Base-by-base conservation (phyloP, 139 green algal species). In the Micractinium conductrix region DNA sequence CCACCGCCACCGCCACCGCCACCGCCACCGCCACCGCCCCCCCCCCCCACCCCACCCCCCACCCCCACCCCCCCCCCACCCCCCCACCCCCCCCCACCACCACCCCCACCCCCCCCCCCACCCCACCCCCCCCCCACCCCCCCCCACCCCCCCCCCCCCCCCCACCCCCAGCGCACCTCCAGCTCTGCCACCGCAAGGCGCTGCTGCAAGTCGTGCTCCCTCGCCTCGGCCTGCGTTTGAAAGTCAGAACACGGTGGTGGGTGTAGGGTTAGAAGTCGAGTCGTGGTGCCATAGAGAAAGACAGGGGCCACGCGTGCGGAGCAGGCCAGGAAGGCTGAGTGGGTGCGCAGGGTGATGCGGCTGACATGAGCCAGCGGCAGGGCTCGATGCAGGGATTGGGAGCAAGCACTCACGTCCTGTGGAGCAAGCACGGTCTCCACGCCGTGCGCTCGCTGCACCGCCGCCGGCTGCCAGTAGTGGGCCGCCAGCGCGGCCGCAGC, bases 401-500 rank as follows among this genome's bases (percentile, higher is more conserved):
- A 19, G 14, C 38, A 58, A 19, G 21, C 33, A 24, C 76, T 82
- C 55, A 82, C 76, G 22, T 82, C 58, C 30, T 55, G 38, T 0
- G 76, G 58, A 24, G n/a, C 8, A 38, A 73, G 76, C 5, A 42
- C 55, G 5, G 58, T 71, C 19, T 40, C 55, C 76, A 82, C 26
- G 9, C 76, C 74, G 30, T 82, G 76, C 21, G 76, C 76, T 17
- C 26, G 38, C 38, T 71, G 55, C 58, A 82, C 76, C 58, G 76
- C 40, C 28, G 17, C 26, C 0, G 76, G 76, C 58, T 82, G 76
- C 76, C 76, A 82, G 62, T 73, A 82, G 4, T 30, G 14, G 14
- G 58, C 28, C 1, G 76, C 58, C 55, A 82, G 76, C 12, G 28
- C 40, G 0, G 76, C 76, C 12, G 55, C 38, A 3, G 76, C 53